A percentile compares a stretch with the other conserved stretches of the same genome.
phyloP scores from a whole-genome alignment of 1,284 basidiomycete species.

The Xanthoconium separans region DNA sequence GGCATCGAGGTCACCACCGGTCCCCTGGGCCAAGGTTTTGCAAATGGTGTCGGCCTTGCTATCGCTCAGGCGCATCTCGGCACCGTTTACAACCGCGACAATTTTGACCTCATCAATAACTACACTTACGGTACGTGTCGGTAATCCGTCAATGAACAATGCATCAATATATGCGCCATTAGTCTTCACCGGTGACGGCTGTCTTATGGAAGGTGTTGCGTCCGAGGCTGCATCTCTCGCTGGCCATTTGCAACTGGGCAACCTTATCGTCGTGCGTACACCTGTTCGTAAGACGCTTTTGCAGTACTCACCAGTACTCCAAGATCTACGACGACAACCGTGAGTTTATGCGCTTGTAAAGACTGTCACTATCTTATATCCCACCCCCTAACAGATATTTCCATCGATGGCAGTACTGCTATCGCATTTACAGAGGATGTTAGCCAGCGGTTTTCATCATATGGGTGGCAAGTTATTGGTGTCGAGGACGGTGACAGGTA shows the following conservation, averaged over 20 bases:
- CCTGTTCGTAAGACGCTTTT: conserved; percentile 10
- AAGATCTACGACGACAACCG: conserved; percentile 90
- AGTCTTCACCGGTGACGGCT: conserved; percentile 94
- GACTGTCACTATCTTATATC: background rate
- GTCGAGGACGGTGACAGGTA: conserved; percentile 83
- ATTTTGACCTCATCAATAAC: conserved; percentile 85
- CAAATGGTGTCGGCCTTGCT: conserved; percentile 90
- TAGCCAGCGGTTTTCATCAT: conserved; percentile 82
- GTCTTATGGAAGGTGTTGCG: conserved; percentile 94
- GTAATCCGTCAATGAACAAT: background rate
- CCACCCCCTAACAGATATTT: conserved; percentile 67
- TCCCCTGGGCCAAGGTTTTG: conserved; percentile 92
- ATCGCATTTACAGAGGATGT: conserved; percentile 96
- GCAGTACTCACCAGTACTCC: conserved; percentile 9
- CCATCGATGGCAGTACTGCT: conserved; percentile 92
- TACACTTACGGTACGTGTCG: conserved; percentile 73
- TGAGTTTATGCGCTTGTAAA: conserved; percentile 37
- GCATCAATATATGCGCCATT: conserved; percentile 12
- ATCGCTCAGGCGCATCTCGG: conserved; percentile 91
- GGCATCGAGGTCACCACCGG: conserved; percentile 95
- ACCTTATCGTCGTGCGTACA: conserved; percentile 78
- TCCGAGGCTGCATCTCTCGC: conserved; percentile 90
- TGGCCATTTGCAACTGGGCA: conserved; percentile 90
- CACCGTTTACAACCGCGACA: conserved; percentile 87
- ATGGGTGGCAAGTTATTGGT: conserved; percentile 92